A percentile compares a stretch with the other conserved stretches of the same genome.
These are phyloP conservation scores for Penicillium salamii DNA, from an alignment of 495 filamentous ascomycete species.

Conservation along the genomic window DNA sequence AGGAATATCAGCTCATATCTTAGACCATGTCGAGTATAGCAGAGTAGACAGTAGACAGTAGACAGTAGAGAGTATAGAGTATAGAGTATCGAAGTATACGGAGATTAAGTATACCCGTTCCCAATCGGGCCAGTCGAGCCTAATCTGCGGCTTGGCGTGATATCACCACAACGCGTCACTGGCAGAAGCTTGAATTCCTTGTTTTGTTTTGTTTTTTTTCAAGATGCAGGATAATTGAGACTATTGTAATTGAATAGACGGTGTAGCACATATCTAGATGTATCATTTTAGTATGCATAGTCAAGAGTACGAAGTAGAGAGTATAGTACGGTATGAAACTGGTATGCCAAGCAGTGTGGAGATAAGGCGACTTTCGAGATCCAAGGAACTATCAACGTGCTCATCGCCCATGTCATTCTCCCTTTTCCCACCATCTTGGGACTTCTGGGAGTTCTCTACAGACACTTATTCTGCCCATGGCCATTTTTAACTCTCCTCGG, in stretches of 20 bases:
- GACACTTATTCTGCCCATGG: slow-evolving; percentile 28
- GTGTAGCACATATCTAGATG: no score
- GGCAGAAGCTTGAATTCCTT: not conserved
- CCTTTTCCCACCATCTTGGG: not conserved
- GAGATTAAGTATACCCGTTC: not conserved
- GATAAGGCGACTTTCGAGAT: not conserved
- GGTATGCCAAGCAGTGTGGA: not conserved
- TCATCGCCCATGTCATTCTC: not conserved
- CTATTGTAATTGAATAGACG: no score
- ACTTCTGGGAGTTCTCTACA: not conserved
- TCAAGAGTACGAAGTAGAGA: no score
- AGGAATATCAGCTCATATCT: no score
- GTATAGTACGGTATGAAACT: no score
- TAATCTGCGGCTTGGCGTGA: not conserved
- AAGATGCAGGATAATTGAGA: no score
- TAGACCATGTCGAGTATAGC: no score
- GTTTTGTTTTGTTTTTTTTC: not conserved
- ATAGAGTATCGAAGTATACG: not conserved
- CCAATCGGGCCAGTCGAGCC: not conserved
- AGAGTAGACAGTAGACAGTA: no score
- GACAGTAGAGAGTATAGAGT: no score
- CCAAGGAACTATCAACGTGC: slow-evolving; percentile 11
- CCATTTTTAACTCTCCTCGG: slow-evolving; percentile 58
- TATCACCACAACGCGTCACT: slow-evolving; percentile 5
- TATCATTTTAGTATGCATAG: no score